These are phyloP conservation scores for Colletotrichum horii DNA, from an alignment of 2,329 filamentous ascomycete genomes.

Conservation along the genomic window DNA sequence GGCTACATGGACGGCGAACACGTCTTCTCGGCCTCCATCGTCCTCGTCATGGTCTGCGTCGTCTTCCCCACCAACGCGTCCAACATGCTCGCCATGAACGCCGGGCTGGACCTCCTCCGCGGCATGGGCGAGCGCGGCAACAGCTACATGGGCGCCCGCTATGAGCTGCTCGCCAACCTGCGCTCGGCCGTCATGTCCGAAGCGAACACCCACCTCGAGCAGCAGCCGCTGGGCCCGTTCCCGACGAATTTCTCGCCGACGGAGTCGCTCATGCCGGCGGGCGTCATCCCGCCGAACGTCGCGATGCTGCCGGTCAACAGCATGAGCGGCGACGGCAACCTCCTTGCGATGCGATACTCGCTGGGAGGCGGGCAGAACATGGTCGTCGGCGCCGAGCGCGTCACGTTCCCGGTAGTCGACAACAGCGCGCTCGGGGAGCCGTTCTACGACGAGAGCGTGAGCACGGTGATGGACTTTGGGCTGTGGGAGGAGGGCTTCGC, in stretches of 20 bases:
- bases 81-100: conserved; percentile 50
- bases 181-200: conserved; percentile 28
- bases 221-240: not conserved
- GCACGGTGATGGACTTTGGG: conserved; percentile 34
- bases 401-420: conserved; percentile 32
- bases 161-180: conserved; percentile 35
- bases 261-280: not conserved
- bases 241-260: conserved; percentile 3
- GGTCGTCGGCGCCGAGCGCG: not conserved
- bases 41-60: conserved; percentile 39
- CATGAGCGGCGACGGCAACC: not conserved
- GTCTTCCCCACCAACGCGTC: conserved; percentile 51
- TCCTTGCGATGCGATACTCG: not conserved
- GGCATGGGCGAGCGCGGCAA: conserved; percentile 60
- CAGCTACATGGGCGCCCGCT: conserved; percentile 46
- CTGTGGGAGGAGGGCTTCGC: conserved; percentile 44
- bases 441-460: conserved; percentile 31
- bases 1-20: conserved; percentile 39
- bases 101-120: conserved; percentile 48
- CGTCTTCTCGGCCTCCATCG: conserved; percentile 34
- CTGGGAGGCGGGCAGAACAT: not conserved
- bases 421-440: conserved; percentile 32
- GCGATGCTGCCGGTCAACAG: not conserved
- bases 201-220: not conserved
- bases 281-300: not conserved